Evolutionary conservation across 2,329 filamentous ascomycete species (phyloP).

Genomic region (Lasiodiplodia gonubiensis): DNA sequence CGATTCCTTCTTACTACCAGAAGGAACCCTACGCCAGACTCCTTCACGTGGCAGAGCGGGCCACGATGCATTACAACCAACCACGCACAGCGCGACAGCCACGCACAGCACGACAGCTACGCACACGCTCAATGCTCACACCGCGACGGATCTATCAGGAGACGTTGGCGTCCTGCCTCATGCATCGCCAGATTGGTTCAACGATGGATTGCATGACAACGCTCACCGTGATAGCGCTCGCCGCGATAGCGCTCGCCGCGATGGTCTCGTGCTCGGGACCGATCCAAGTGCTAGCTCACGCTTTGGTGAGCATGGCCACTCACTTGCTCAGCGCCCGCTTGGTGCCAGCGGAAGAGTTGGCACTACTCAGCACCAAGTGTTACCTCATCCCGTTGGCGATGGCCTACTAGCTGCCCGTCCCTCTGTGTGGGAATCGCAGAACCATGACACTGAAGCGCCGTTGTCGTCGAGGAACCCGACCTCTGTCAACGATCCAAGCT

Average conservation of each 20-base stretch:
- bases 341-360: neutral
- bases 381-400: neutral
- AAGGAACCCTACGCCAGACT: neutral
- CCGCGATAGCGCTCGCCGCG: neutral
- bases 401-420: neutral
- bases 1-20: neutral
- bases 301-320: conserved; percentile 18
- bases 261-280: conserved; percentile 1
- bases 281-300: conserved; percentile 18
- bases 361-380: neutral
- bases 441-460: neutral
- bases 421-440: neutral
- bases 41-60: neutral
- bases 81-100: neutral
- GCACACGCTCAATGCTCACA: conserved; percentile 15
- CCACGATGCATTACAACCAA: neutral
- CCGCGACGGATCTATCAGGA: neutral
- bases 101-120: neutral
- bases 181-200: neutral
- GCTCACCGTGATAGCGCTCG: neutral
- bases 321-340: neutral
- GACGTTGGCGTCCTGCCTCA: neutral
- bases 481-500: neutral
- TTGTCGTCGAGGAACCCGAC: conserved; percentile 5
- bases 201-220: neutral